These are phyloP conservation scores for Backusella westeae DNA, from an alignment of 192 early-diverging fungal genomes.

Conservation along the genomic window DNA sequence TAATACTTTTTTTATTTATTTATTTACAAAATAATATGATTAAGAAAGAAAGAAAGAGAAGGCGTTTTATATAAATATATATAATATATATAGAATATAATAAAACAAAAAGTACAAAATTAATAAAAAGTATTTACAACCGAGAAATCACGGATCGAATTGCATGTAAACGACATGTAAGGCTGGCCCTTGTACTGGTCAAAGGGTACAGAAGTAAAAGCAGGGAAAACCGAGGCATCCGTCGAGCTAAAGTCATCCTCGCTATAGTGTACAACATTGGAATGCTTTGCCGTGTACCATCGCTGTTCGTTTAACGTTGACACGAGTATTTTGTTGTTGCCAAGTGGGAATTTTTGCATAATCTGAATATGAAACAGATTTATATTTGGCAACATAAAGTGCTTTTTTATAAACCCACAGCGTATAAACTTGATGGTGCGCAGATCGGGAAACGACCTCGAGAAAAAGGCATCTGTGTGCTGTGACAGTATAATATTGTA, in stretches of 20 bases:
- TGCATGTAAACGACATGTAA: neutral
- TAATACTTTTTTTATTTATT: neutral
- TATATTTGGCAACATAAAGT: neutral
- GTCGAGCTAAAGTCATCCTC: neutral
- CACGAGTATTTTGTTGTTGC: neutral
- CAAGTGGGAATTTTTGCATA: conserved; percentile 9
- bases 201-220: neutral
- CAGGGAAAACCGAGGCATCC: neutral
- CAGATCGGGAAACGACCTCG: neutral
- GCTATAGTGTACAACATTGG: neutral
- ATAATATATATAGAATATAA: too few species aligned
- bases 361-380: neutral
- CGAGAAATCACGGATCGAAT: neutral
- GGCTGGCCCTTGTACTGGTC: neutral
- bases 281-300: neutral
- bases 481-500: neutral
- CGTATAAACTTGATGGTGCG: neutral
- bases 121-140: neutral
- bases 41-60: neutral
- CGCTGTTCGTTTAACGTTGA: neutral
- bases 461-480: neutral
- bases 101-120: neutral
- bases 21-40: neutral
- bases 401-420: neutral
- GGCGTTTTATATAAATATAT: too few species aligned